These are phyloP conservation scores for Alternaria viburni DNA, from an alignment of 2,329 filamentous ascomycete genomes.

Conservation along the genomic window DNA sequence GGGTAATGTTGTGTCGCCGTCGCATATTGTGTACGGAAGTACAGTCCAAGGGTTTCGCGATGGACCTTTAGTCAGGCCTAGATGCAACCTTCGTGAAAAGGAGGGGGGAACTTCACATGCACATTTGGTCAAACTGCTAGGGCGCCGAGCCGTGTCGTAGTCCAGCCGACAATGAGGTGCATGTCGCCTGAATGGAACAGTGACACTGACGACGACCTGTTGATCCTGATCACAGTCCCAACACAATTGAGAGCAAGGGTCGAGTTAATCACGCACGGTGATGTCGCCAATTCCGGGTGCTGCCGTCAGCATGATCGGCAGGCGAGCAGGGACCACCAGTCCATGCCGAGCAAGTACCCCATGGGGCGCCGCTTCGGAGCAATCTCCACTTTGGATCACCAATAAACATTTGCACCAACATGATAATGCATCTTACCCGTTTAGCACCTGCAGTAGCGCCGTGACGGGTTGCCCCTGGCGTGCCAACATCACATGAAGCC, in stretches of 20 bases:
- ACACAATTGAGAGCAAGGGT: not conserved
- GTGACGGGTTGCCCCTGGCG: not conserved
- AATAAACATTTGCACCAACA: slow-evolving; percentile 13
- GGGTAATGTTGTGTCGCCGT: slow-evolving; percentile 12
- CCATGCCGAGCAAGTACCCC: slow-evolving; percentile 6
- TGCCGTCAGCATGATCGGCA: slow-evolving; percentile 10
- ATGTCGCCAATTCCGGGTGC: slow-evolving; percentile 1
- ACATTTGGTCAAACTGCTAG: not conserved
- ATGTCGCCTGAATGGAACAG: not conserved
- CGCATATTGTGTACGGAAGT: slow-evolving; percentile 3
- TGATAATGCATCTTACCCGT: not conserved
- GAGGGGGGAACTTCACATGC: not conserved
- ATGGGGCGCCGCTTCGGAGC: slow-evolving; percentile 19
- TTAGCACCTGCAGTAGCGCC: slow-evolving; percentile 8
- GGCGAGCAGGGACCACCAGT: slow-evolving; percentile 2
- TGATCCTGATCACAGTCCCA: not conserved
- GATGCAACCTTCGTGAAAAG: not conserved
- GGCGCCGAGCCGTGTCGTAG: not conserved
- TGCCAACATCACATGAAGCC: slow-evolving; percentile 20
- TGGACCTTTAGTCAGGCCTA: not conserved
- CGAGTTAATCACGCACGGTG: not conserved
- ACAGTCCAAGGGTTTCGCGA: not conserved
- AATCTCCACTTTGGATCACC: slow-evolving; percentile 17
- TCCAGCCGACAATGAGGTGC: not conserved
- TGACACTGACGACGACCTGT: not conserved